Evolutionary conservation across 169 alveolate species (phyloP), one percentile per base, ranked within the genome.

Genomic region (Perkinsus chesapeaki): DNA sequence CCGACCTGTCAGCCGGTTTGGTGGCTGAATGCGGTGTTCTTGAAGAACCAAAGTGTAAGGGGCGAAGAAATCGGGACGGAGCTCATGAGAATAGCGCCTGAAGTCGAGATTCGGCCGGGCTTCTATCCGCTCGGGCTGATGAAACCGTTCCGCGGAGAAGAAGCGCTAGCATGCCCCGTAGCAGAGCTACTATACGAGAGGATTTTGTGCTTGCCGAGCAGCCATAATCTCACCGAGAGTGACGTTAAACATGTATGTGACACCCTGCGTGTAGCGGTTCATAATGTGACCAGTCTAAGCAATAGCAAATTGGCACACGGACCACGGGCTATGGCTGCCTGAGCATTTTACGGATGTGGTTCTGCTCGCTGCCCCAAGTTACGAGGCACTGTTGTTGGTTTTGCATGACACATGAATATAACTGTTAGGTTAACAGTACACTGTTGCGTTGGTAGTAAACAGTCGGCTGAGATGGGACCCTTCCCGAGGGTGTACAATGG

Each of bases 21-120:
- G 92, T 91, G 92, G 92, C 92, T 91, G 37, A 91, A 91, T 47
- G 92, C 92, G 72, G 72, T 91, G 12, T 31, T 19, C 27, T n/a
- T 73, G 39, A 39, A 31, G 39, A 31, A 34, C 39, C 43, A 73
- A 1, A 31, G 39, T 20, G 43, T 39, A 39, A 48, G 39, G 47
- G 92, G 72, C n/a, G 92, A 91, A 31, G 19, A 48, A 7, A 60
- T 91, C 36, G 92, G 92, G 16, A 91, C 39, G 92, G 39, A 47
- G n/a, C 73, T 91, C 3, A 91, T 91, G 92, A 3, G 36, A 47
- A 27, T 38, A 27, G 72, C 39, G 19, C 92, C 92, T n/a, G n/a
- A 91, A 20, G 39, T 91, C 92, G 92, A 91, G 48, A 91, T 91
- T 36, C 37, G 92, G 92, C 92, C 92, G 72, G 92, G 72, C 38